A percentile compares a stretch with the other conserved stretches of the same genome.
These are phyloP conservation scores for Glycyrrhiza uralensis DNA, from an alignment of 306 rosid genomes.

Conservation along the genomic window DNA sequence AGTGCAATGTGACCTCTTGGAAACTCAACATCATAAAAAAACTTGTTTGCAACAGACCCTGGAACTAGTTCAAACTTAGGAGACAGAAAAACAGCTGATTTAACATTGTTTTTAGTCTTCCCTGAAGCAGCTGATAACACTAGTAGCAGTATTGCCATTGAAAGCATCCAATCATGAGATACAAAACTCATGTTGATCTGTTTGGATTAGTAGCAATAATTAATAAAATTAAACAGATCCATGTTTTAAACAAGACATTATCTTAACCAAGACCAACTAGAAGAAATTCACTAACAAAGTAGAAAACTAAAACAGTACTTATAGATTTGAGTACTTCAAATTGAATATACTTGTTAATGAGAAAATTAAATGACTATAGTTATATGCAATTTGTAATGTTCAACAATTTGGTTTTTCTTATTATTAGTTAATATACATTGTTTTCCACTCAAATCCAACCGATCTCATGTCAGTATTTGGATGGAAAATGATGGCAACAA, in stretches of 20 bases:
- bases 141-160: conserved; percentile 18
- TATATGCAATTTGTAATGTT: too few relatives aligned
- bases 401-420: too few relatives aligned
- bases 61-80: conserved; percentile 57
- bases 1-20: conserved; percentile 72
- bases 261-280: not conserved
- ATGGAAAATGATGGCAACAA: too few relatives aligned
- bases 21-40: conserved; percentile 42
- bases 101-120: conserved; percentile 27
- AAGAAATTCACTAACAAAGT: not conserved
- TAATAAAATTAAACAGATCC: not conserved
- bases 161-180: too few relatives aligned
- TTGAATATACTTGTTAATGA: too few relatives aligned
- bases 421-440: too few relatives aligned
- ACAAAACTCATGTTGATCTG: conserved; percentile 48
- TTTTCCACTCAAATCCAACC: too few relatives aligned
- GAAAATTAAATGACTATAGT: too few relatives aligned
- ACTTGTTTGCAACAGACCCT: conserved; percentile 51
- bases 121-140: conserved; percentile 14
- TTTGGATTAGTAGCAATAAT: not conserved
- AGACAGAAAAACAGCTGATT: conserved; percentile 43
- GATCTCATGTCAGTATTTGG: too few relatives aligned
- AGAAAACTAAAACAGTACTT: not conserved
- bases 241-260: not conserved
- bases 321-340: not conserved